Conservation (phyloP, 73 alveolate species). For the Urostyla sp. region DNA sequence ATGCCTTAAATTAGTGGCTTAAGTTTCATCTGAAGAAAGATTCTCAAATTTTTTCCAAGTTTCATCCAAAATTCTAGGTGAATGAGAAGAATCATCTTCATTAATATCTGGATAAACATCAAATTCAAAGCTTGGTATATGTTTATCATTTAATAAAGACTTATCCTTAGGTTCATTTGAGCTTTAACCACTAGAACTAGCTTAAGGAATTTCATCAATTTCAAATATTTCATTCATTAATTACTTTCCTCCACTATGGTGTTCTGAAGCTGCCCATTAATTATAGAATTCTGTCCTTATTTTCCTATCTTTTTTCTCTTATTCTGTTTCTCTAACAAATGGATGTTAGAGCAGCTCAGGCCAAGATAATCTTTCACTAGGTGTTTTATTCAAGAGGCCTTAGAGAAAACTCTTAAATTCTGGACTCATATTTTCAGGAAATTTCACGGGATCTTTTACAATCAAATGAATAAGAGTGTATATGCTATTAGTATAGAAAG, state of each 20-base stretch:
- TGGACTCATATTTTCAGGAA: constrained; percentile 95
- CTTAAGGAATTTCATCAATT: constrained; percentile 24
- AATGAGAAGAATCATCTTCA: constrained; percentile 54
- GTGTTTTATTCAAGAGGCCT: constrained; percentile 98
- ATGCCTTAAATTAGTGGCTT: constrained; percentile 94
- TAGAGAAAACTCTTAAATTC: constrained; percentile 95
- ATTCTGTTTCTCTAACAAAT: constrained; percentile 94
- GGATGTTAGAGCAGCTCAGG: constrained; percentile 98
- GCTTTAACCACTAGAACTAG: not conserved
- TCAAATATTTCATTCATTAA: constrained; percentile 53
- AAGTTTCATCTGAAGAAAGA: constrained; percentile 88
- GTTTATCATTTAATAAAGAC: constrained; percentile 33
- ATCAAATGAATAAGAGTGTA: constrained; percentile 94
- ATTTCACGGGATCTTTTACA: constrained; percentile 97
- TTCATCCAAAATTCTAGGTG: constrained; percentile 86
- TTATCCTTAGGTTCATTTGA: constrained; percentile 29
- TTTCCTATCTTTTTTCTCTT: constrained; percentile 92
- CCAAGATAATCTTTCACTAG: constrained; percentile 99
- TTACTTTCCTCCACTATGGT: constrained; percentile 67
- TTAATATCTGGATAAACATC: constrained; percentile 26
- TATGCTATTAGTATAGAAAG: constrained; percentile 98
- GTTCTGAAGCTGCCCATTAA: constrained; percentile 91
- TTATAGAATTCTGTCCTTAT: constrained; percentile 91
- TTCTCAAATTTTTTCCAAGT: constrained; percentile 86
- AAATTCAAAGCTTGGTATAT: constrained; percentile 53